These are phyloP conservation scores for Dalechampia spathulata DNA, from an alignment of 441 rosid genomes.

Conservation along the genomic window DNA sequence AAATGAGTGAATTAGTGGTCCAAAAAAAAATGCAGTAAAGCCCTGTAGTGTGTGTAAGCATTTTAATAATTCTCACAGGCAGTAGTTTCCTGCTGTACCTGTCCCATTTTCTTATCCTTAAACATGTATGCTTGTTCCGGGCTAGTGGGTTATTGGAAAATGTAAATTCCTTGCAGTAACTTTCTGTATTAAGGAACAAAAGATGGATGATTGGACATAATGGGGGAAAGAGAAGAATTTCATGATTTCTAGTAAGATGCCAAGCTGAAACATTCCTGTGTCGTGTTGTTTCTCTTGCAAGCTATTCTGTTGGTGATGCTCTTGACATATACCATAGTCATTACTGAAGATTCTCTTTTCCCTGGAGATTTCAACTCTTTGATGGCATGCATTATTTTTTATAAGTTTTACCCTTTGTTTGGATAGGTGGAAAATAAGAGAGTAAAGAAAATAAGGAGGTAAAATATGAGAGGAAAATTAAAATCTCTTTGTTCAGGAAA, in stretches of 20 bases:
- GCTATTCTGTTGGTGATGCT: too few relatives aligned
- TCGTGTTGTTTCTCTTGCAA: background rate
- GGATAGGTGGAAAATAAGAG: too few relatives aligned
- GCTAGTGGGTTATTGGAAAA: too few relatives aligned
- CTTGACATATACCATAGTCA: too few relatives aligned
- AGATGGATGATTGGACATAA: background rate
- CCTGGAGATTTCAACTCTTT: too few relatives aligned
- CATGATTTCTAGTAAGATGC: background rate
- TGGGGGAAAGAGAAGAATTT: background rate
- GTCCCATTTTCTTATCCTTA: background rate
- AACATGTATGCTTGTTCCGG: background rate
- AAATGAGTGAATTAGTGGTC: conserved; percentile 21
- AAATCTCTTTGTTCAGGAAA: too few relatives aligned
- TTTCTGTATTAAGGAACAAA: background rate
- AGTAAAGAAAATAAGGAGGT: too few relatives aligned
- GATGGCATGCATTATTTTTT: too few relatives aligned
- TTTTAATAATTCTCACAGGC: conserved; percentile 15
- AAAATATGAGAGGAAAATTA: too few relatives aligned
- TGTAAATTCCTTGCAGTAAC: background rate
- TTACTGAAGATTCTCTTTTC: too few relatives aligned
- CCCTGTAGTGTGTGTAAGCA: conserved; percentile 3
- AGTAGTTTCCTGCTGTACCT: conserved; percentile 9
- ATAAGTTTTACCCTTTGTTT: too few relatives aligned
- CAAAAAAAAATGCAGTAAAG: conserved; percentile 7
- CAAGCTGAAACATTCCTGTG: background rate